Percentiles rank a stretch among this genome's conserved stretches.
phyloP scores from a whole-genome alignment of 345 rosid species.

The Cardamine chenopodiifolia region DNA sequence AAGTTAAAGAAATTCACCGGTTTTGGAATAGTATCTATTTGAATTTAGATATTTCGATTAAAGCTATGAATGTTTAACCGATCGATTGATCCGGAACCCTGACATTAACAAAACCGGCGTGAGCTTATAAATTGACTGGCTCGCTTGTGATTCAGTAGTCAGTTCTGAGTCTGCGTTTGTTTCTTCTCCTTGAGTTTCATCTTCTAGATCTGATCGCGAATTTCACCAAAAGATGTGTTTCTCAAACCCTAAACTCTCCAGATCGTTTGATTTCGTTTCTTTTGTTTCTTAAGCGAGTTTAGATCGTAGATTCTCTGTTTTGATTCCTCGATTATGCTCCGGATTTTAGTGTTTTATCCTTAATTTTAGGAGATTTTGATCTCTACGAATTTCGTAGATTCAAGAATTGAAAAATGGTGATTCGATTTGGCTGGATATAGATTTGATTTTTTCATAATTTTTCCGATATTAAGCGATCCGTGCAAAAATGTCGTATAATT shows the following conservation, averaged over 20 bases:
- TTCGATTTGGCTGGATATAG: conserved; percentile 15
- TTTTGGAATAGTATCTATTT: background rate
- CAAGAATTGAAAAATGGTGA: background rate
- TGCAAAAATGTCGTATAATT: background rate
- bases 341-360: background rate
- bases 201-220: conserved; percentile 41
- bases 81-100: conserved; percentile 26
- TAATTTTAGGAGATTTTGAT: background rate
- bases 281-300: background rate
- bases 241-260: background rate
- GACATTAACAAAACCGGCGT: conserved; percentile 17
- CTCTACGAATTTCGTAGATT: conserved; percentile 21
- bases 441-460: conserved; percentile 22
- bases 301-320: conserved; percentile 23
- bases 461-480: background rate
- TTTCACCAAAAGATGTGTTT: conserved; percentile 27
- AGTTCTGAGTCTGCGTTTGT: conserved; percentile 22
- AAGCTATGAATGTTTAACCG: background rate
- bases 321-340: background rate
- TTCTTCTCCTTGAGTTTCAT: conserved; percentile 15
- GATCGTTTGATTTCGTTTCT: conserved; percentile 18
- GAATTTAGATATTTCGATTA: background rate
- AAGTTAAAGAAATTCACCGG: background rate
- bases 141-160: conserved; percentile 31
- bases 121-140: conserved; percentile 21